Evolutionary conservation across 768 basidiomycete species (phyloP), one percentile per base, ranked within the genome.

Genomic region (Mycena rebaudengoi): DNA sequence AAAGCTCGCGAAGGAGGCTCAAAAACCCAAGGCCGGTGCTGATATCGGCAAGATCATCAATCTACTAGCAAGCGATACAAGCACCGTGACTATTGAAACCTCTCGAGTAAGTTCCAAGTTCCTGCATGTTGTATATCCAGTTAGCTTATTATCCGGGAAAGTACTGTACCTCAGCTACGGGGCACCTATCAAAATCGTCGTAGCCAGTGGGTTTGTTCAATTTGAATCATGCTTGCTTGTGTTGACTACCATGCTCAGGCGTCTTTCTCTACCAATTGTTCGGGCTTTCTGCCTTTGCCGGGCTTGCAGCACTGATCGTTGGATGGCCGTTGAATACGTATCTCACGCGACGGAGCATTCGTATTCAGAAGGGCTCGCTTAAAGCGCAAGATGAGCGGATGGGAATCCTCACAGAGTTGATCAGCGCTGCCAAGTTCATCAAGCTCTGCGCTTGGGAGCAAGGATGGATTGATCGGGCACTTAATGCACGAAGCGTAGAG

Each of bases 31-130:
- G 66, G 86, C 90, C 0, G 91, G 92, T 10, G 63, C 51, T 7
- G 91, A 95, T 72, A 82, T 91, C 8, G 95, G 95, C 8, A 95
- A 96, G 74, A 92, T 96, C 43, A 92, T 95, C 54, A 94, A 94
- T 65, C 76, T 96, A 32, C 96, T 96, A 93, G 88, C 91, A 14
- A 87, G 86, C 8, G 92, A 94, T 72, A 87, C 89, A 2, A 90
- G 88, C n/a, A n/a, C n/a, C n/a, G n/a, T n/a, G 57, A 10, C 69
- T 63, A 14, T 81, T 79, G 69, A 80, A 78, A 58, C n/a, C n/a
- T 26, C 69, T 35, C 67, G 78, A 64, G n/a, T n/a, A n/a, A n/a
- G n/a, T n/a, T n/a, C n/a, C n/a, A n/a, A n/a, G n/a, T n/a, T n/a
- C n/a, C n/a, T n/a, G n/a, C n/a, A n/a, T n/a, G n/a, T n/a, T n/a